Base-by-base conservation (phyloP, 163 green algal species). In the Chloroidium sp. region DNA sequence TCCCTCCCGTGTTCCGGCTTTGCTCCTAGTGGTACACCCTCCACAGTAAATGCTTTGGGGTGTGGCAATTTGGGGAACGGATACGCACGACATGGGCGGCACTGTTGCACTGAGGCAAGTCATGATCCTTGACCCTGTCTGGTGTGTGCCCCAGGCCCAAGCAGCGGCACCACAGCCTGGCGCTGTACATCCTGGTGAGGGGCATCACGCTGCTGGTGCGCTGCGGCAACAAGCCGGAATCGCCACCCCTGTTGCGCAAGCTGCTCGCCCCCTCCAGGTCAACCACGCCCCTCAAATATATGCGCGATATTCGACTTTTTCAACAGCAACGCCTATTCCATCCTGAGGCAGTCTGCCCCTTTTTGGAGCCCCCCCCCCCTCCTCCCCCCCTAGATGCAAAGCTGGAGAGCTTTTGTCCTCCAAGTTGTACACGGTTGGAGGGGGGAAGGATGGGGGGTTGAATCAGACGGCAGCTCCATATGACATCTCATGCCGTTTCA, bases 111-210 rank as follows among this genome's bases (percentile, higher is more conserved):
- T 76, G 14, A 76, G 2, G 69, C 69, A 61, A n/a, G 69, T 14
- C 74, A 77, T 61, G 10, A 12, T 4, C 1, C 8, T 36, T 36
- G 36, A 36, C 36, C 36, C 36, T 36, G 36, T 36, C 36, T 36
- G 76, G 57, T n/a, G 14, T 4, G 14, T 2, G 13, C 76, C 67
- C 36, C 86, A 92, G 90, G 69, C 75, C 82, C 4, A 80, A 91
- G 14, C 81, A 81, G 12, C 82, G 89, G 13, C 93, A 98, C 81
- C 91, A 94, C 86, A 94, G 86, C 80, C 84, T 98, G 72, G 91
- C 93, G 2, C 89, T 95, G 0, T 98, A 98, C 85, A 84, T 98
- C 8, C 85, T 97, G 67, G 78, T 98, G 61, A 87, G 95, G 0
- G 93, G 93, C 76, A 74, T 95, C 2, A 94, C 93, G 60, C 88